Conservation (phyloP, 2,329 filamentous ascomycete species). For the Dothidotthia symphoricarpi region DNA sequence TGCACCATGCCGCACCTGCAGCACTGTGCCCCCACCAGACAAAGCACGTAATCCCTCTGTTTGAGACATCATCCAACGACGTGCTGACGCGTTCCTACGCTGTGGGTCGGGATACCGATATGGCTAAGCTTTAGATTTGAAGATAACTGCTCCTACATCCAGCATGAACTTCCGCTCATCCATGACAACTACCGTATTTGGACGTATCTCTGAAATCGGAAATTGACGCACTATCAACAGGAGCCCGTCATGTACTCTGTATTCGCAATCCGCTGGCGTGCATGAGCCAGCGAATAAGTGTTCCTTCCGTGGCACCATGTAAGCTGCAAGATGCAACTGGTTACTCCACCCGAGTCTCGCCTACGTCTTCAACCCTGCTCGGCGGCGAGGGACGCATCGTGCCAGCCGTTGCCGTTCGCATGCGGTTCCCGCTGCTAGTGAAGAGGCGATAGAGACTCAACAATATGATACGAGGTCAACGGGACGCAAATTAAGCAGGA, state of each 20-base stretch:
- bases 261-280: slow-evolving; percentile 21
- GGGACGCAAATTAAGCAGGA: slow-evolving; percentile 12
- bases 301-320: slow-evolving; percentile 18
- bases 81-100: too few species aligned
- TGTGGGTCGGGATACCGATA: too few species aligned
- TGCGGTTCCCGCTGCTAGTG: slow-evolving; percentile 3
- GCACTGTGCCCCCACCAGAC: too few species aligned
- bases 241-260: slow-evolving; percentile 18
- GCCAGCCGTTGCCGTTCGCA: slow-evolving; percentile 7
- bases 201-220: slow-evolving; percentile 4
- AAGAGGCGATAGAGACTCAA: slow-evolving; percentile 14
- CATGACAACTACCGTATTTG: slow-evolving; percentile 4
- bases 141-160: not conserved
- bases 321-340: slow-evolving; percentile 15
- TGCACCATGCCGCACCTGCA: too few species aligned
- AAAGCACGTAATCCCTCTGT: too few species aligned
- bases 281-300: slow-evolving; percentile 15
- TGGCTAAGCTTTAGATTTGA: too few species aligned
- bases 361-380: slow-evolving; percentile 16
- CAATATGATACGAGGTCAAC: slow-evolving; percentile 23
- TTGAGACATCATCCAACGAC: too few species aligned
- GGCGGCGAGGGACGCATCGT: slow-evolving; percentile 7
- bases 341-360: slow-evolving; percentile 16
- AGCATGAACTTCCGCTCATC: not conserved
- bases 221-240: slow-evolving; percentile 13